phyloP scores from a whole-genome alignment of 1,284 basidiomycete species.

The Tilletia setariae region DNA sequence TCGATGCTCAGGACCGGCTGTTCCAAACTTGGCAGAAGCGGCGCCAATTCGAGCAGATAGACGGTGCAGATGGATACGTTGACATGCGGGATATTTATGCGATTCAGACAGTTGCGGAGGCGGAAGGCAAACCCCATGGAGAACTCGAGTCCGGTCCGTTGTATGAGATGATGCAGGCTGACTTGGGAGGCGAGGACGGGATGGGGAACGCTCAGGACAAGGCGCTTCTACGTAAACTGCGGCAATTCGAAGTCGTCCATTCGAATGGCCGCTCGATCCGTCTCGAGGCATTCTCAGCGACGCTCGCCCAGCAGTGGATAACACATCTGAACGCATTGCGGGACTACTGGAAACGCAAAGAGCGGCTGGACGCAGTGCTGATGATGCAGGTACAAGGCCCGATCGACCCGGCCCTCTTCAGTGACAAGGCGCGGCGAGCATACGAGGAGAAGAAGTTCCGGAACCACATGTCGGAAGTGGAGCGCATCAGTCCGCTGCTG shows the following conservation, averaged over 20 bases:
- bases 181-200: slow-evolving; percentile 68
- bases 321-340: slow-evolving; percentile 67
- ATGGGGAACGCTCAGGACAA: slow-evolving; percentile 59
- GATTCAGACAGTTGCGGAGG: slow-evolving; percentile 60
- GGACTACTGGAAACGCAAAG: slow-evolving; percentile 71
- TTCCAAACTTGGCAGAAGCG: slow-evolving; percentile 48
- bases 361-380: slow-evolving; percentile 67
- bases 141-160: not conserved
- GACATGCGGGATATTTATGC: slow-evolving; percentile 68
- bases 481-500: slow-evolving; percentile 61
- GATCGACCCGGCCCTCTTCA: not conserved
- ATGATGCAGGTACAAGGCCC: slow-evolving; percentile 65
- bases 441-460: not conserved
- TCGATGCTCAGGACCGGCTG: slow-evolving; percentile 35
- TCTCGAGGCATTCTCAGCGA: slow-evolving; percentile 62
- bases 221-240: slow-evolving; percentile 61
- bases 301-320: slow-evolving; percentile 73
- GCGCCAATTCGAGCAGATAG: slow-evolving; percentile 67
- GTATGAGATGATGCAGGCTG: slow-evolving; percentile 58
- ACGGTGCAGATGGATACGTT: slow-evolving; percentile 65
- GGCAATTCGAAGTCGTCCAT: slow-evolving; percentile 74
- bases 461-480: slow-evolving; percentile 17
- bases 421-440: not conserved
- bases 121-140: not conserved
- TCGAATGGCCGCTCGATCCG: slow-evolving; percentile 67